Base-by-base conservation (phyloP, 306 rosid genomes). In the Ziziphus jujuba region DNA sequence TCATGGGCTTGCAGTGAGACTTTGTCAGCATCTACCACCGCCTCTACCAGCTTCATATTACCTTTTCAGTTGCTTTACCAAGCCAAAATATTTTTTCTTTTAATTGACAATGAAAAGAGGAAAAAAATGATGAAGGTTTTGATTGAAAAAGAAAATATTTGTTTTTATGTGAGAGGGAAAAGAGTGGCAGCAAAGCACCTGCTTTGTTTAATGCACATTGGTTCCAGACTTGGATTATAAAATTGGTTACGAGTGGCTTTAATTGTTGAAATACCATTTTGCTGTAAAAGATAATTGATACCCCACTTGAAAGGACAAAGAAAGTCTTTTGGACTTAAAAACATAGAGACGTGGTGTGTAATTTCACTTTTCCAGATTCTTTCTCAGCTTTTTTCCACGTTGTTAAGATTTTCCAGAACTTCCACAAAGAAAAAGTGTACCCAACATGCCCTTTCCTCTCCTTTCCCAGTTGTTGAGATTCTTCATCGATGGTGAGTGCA, bases 281-380 rank as follows among this genome's bases (percentile, higher is more conserved):
- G 71, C 45, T 66, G 31, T 64, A 40, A 58, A 69, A 56, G 59
- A 63, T 15, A 6, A 35, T 45, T 51, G 77, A 71, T 77, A 48
- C 79, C 76, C 80, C 73, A 61, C 47, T 75, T 59, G 36, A 66
- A 66, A 72, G 49, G 87, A 87, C 89, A 84, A 79, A 80, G 81
- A 73, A 71, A 34, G 73, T 63, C 87, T 83, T 80, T 70, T 47
- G 50, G 69, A 59, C 59, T 66, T 65, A 33, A 69, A 67, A 60
- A 35, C 66, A 40, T 19, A 15, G 59, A 35, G 59, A 28, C 31
- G 23, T 40, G 10, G 15, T 7, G 45, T 40, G 47, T 52, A 7
- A 59, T 40, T 71, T 64, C 56, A 55, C 84, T 82, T 81, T 77
- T 44, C 56, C 58, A 16, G 78, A 83, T 86, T 84, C 84, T 69